Evolutionary conservation across 2,329 filamentous ascomycete species (phyloP).

Genomic region (Trichothecium sympodiale): DNA sequence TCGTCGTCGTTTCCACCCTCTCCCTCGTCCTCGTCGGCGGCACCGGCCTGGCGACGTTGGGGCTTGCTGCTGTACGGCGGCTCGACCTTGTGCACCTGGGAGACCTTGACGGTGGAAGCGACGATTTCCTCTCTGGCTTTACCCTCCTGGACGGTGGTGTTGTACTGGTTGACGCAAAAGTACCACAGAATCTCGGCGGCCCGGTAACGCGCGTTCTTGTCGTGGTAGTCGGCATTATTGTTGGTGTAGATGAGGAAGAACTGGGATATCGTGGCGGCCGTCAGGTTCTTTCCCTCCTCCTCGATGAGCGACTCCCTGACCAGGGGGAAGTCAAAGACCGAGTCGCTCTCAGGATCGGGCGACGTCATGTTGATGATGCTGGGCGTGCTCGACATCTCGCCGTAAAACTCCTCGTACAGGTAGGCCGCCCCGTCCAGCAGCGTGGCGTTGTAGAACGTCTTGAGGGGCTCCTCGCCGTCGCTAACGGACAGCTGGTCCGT

Average conservation of each 20-base stretch:
- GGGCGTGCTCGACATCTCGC: neutral
- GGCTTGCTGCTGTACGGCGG: too few species aligned
- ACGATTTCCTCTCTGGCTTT: conserved; percentile 1
- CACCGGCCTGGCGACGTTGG: too few species aligned
- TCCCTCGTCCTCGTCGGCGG: neutral
- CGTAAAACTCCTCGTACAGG: neutral
- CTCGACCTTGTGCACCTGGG: neutral
- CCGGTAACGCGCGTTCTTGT: conserved; percentile 1
- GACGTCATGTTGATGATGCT: conserved; percentile 4
- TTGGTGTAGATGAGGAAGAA: conserved; percentile 5
- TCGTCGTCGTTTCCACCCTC: too few species aligned
- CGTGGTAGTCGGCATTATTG: neutral
- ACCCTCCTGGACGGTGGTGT: conserved; percentile 1
- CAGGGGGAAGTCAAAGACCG: neutral
- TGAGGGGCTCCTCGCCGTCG: neutral
- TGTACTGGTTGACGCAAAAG: conserved; percentile 8
- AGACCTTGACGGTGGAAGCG: conserved; percentile 1
- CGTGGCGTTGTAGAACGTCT: neutral
- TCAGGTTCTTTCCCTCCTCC: conserved; percentile 1
- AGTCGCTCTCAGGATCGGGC: conserved; percentile 1
- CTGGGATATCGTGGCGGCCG: conserved; percentile 2
- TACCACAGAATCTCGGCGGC: conserved; percentile 7
- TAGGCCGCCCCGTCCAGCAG: neutral
- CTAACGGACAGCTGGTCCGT: conserved; percentile 1
- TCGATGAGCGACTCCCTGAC: conserved; percentile 3